Evolutionary conservation across 2,329 filamentous ascomycete genomes (phyloP), one percentile per base, ranked within the genome.

Genomic region (Curvularia hawaiiensis): DNA sequence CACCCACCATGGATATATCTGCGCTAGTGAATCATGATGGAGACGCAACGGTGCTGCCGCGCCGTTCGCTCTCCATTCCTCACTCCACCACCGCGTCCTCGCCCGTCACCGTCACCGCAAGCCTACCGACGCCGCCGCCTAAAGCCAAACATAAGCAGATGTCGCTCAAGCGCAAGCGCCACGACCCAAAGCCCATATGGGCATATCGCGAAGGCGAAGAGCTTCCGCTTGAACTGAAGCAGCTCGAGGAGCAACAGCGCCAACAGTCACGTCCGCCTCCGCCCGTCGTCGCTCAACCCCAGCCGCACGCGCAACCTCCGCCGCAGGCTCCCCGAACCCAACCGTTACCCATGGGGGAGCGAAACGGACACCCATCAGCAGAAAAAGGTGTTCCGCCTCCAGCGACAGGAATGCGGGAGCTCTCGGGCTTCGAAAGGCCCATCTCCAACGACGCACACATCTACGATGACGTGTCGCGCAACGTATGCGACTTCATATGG

Each of bases 401-500:
- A 14, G 45, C 46, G n/a, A 43, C 41, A 2, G 39, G 57, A 4
- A 47, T 47, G 8, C 57, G 54, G 18, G 68, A 67, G 30, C 68
- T 71, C 41, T 26, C 52, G 11, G 70, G 69, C 35, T 83, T 79
- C 76, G 82, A 85, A 59, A 81, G 82, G 7, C 83, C 88, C 33
- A 88, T 96, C 46, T 88, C 87, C 1, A 87, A 89, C 47, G 80
- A 85, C 10, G 86, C 87, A 58, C 90, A 90, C 0, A 62, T 75
- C 50, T 84, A 87, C 54, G 90, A 95, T 65, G 88, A 93, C 59
- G 78, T 95, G 11, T 87, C 87, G n/a, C 89, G 88, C 67, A 75
- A 82, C 18, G 83, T 96, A n/a, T 90, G 89, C 60, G 90, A 96
- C 71, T 96, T 92, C 68, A 79, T 97, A 11, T 96, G 88, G 71